Percentiles rank a stretch among this genome's conserved stretches.
These are phyloP conservation scores for Cutaneotrichosporon sp. DNA, from an alignment of 1,284 basidiomycete genomes.

Conservation along the genomic window DNA sequence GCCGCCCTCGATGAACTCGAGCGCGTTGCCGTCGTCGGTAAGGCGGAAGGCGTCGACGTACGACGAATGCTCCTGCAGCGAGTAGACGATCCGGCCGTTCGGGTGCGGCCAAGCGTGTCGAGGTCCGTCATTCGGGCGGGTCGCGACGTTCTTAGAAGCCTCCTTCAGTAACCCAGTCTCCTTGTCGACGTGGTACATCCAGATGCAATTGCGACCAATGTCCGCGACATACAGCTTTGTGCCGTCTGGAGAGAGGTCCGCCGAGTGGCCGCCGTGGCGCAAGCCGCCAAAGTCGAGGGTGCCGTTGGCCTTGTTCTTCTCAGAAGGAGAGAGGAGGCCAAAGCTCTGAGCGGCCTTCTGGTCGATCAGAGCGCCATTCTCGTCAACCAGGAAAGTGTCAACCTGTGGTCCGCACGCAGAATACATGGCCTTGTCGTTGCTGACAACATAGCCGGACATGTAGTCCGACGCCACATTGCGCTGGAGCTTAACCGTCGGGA, in stretches of 20 bases:
- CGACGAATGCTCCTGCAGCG: slow-evolving; percentile 28
- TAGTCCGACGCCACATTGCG: slow-evolving; percentile 25
- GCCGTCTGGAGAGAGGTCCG: slow-evolving; percentile 40
- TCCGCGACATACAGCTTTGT: slow-evolving; percentile 41
- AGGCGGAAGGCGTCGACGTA: slow-evolving; percentile 23
- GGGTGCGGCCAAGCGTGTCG: slow-evolving; percentile 49
- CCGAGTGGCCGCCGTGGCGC: slow-evolving; percentile 37
- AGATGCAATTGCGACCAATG: slow-evolving; percentile 48
- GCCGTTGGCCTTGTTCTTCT: slow-evolving; percentile 13
- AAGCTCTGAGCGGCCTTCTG: slow-evolving; percentile 19
- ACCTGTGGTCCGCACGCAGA: slow-evolving; percentile 48
- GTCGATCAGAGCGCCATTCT: slow-evolving; percentile 33
- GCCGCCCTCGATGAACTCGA: slow-evolving; percentile 21
- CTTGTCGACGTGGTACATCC: slow-evolving; percentile 41
- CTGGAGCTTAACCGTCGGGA: slow-evolving; percentile 14
- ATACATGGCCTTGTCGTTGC: slow-evolving; percentile 41
- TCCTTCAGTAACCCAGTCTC: slow-evolving; percentile 29
- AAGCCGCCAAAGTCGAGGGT: slow-evolving; percentile 42
- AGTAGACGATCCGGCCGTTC: slow-evolving; percentile 45
- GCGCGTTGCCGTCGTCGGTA: slow-evolving; percentile 6
- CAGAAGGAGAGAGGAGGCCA: slow-evolving; percentile 11
- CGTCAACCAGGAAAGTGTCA: slow-evolving; percentile 42
- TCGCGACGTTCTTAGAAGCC: slow-evolving; percentile 42
- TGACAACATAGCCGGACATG: slow-evolving; percentile 38
- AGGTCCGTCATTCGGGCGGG: slow-evolving; percentile 45